Evolutionary conservation across 2,329 filamentous ascomycete species (phyloP).

Genomic region (Saccharata proteae): DNA sequence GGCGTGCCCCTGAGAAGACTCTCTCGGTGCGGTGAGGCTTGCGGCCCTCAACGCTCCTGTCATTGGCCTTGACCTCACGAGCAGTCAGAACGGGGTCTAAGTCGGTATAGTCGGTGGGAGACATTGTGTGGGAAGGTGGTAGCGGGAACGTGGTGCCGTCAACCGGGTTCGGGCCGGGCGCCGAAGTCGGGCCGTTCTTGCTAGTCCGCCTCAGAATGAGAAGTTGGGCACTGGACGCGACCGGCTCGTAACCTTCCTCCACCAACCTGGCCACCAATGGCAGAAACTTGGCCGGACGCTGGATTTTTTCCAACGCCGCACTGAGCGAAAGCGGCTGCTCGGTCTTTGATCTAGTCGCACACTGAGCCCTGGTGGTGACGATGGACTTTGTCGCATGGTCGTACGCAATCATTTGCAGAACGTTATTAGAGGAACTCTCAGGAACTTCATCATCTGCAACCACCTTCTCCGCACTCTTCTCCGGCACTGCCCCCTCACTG

Average conservation of each 20-base stretch:
- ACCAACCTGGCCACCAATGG: conserved; percentile 15
- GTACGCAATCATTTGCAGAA: conserved; percentile 18
- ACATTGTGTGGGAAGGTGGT: conserved; percentile 6
- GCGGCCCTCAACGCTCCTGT: no score
- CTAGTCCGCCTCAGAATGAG: conserved; percentile 16
- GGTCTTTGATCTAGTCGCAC: conserved; percentile 2
- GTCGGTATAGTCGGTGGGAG: conserved; percentile 8
- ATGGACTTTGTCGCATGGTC: conserved; percentile 16
- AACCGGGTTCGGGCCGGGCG: conserved; percentile 17
- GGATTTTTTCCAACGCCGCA: conserved; percentile 4
- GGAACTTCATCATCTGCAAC: no score
- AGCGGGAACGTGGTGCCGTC: conserved; percentile 21
- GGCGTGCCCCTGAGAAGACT: background rate
- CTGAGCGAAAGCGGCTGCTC: conserved; percentile 11
- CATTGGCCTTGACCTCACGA: no score
- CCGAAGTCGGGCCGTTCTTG: background rate
- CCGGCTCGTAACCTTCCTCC: conserved; percentile 15
- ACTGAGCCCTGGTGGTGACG: conserved; percentile 14
- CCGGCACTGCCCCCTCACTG: no score
- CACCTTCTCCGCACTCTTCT: no score
- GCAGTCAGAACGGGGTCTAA: conserved; percentile 8
- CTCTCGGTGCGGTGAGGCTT: background rate
- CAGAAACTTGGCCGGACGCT: conserved; percentile 9
- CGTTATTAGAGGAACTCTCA: no score
- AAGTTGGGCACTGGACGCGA: conserved; percentile 18